phyloP scores from a whole-genome alignment of 257 asterid genomes.

The Ophiorrhiza pumila region DNA sequence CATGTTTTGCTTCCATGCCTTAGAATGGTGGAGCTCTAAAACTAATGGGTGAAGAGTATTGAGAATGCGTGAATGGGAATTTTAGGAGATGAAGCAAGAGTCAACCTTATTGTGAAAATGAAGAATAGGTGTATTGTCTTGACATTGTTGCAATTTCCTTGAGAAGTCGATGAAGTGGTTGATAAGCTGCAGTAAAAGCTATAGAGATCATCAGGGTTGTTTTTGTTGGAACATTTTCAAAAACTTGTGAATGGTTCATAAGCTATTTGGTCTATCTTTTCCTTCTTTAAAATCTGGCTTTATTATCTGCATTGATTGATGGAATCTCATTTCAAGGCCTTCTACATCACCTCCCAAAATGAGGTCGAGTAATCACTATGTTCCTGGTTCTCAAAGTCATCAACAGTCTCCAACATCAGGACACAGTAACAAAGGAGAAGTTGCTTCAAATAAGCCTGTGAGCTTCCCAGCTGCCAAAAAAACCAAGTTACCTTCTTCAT shows the following conservation, averaged over 20 bases:
- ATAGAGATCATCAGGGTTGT: neutral
- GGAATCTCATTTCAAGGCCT: constrained; percentile 23
- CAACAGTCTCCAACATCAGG: constrained; percentile 35
- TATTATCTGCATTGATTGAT: constrained; percentile 13
- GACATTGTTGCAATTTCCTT: neutral
- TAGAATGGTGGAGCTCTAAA: neutral
- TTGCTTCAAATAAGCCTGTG: constrained; percentile 32
- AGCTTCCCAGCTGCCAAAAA: constrained; percentile 57
- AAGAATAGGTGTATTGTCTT: neutral
- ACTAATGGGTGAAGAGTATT: constrained; percentile 1
- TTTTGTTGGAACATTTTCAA: neutral
- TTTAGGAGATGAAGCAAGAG: constrained; percentile 2
- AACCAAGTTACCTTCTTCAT: constrained; percentile 57
- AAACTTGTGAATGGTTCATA: constrained; percentile 3
- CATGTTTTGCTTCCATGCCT: neutral
- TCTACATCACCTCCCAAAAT: constrained; percentile 40
- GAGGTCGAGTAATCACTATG: constrained; percentile 26
- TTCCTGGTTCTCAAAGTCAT: constrained; percentile 49
- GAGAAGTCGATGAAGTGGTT: constrained; percentile 3
- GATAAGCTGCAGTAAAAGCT: neutral
- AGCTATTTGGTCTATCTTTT: constrained; percentile 6
- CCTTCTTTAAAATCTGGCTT: neutral
- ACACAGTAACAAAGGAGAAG: constrained; percentile 35
- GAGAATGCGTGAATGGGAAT: neutral
- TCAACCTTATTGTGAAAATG: neutral